Percentiles rank a stretch among this genome's conserved stretches.
These are phyloP conservation scores for Globisporangium splendens DNA, from an alignment of 352 stramenopile genomes.

Conservation along the genomic window DNA sequence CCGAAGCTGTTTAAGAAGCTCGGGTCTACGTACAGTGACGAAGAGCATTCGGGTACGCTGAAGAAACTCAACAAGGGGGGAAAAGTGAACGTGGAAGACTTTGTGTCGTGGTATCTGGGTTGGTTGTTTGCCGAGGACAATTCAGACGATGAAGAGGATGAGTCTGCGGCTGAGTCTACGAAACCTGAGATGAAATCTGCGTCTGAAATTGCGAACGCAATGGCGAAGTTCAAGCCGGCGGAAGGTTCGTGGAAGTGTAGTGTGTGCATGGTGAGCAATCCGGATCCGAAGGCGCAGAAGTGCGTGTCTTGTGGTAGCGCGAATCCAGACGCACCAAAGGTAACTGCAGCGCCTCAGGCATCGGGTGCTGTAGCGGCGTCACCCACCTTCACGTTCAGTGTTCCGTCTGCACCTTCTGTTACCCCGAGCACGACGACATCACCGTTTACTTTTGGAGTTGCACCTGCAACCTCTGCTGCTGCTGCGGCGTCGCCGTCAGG, in stretches of 20 bases:
- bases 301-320: conserved; percentile 45
- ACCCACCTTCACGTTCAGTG: too few species aligned
- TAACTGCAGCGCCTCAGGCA: conserved; percentile 12
- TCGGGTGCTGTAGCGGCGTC: background rate
- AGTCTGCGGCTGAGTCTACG: conserved; percentile 5
- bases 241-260: conserved; percentile 63
- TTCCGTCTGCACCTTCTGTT: too few species aligned
- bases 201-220: conserved; percentile 43
- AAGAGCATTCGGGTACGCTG: conserved; percentile 41
- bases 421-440: too few species aligned
- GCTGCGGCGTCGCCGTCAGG: too few species aligned
- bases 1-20: conserved; percentile 56
- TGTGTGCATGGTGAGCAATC: conserved; percentile 46
- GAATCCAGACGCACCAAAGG: conserved; percentile 35
- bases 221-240: conserved; percentile 43
- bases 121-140: conserved; percentile 57
- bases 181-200: conserved; percentile 43
- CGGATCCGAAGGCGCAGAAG: conserved; percentile 25
- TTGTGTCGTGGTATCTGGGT: conserved; percentile 58
- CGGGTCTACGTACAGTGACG: conserved; percentile 51
- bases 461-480: too few species aligned
- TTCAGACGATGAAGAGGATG: conserved; percentile 34
- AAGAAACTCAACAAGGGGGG: conserved; percentile 26
- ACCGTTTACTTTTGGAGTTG: too few species aligned
- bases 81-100: conserved; percentile 48